Conservation (phyloP, 768 basidiomycete genomes). For the Boletus tylopilopsis region DNA sequence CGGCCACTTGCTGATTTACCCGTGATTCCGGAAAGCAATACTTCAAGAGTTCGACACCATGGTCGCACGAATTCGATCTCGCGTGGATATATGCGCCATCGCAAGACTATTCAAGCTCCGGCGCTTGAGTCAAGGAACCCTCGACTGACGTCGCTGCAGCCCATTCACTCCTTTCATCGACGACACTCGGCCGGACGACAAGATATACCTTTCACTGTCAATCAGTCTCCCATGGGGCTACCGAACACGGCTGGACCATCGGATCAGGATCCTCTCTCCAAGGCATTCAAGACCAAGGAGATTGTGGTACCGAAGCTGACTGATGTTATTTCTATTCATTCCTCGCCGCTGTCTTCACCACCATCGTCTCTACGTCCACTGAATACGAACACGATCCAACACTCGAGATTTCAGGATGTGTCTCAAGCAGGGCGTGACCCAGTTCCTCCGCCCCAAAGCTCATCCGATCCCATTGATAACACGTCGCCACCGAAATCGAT, state of each 20-base stretch:
- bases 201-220: not conserved
- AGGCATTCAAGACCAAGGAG: constrained; percentile 20
- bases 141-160: too few relatives aligned
- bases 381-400: too few relatives aligned
- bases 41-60: not conserved
- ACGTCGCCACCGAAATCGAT: constrained; percentile 24
- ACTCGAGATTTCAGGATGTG: not conserved
- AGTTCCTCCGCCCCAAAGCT: too few relatives aligned
- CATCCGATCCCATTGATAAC: constrained; percentile 1
- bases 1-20: constrained; percentile 20
- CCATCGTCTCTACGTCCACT: constrained; percentile 7
- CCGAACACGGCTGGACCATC: not conserved
- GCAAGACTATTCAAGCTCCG: not conserved
- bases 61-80: not conserved
- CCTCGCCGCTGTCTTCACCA: constrained; percentile 14
- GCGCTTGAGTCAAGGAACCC: not conserved
- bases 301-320: not conserved
- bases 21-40: not conserved
- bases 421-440: not conserved
- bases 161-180: too few relatives aligned
- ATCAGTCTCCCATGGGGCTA: not conserved
- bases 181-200: not conserved
- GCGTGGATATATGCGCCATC: constrained; percentile 12
- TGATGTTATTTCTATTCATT: constrained; percentile 12
- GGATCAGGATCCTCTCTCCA: constrained; percentile 2